Conservation (phyloP, 192 early-diverging fungal species). For the Coemansia sp. region DNA sequence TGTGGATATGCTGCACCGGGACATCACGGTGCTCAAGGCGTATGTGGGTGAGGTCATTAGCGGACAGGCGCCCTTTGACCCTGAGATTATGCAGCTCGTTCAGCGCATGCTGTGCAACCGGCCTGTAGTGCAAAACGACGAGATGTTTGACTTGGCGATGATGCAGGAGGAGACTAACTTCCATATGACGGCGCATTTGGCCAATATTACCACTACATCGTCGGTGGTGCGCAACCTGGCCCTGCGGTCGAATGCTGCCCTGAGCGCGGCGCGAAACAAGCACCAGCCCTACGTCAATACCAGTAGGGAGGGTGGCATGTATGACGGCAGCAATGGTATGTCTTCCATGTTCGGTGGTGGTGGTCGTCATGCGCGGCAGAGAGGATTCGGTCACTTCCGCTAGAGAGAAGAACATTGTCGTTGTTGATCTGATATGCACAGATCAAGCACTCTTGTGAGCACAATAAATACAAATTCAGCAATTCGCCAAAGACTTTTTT, state of each 20-base stretch:
- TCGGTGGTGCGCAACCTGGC: conserved; percentile 40
- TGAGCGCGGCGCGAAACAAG: conserved; percentile 31
- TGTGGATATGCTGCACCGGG: conserved; percentile 48
- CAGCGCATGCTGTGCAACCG: conserved; percentile 52
- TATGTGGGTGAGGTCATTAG: conserved; percentile 50
- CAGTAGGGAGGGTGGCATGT: conserved; percentile 38
- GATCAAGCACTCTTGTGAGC: conserved; percentile 4
- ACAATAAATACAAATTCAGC: background rate
- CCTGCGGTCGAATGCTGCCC: conserved; percentile 38
- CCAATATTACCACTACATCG: conserved; percentile 28
- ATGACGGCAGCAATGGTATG: conserved; percentile 23
- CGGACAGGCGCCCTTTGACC: conserved; percentile 42
- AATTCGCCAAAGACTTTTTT: background rate
- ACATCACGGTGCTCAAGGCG: conserved; percentile 39
- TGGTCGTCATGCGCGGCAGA: conserved; percentile 21
- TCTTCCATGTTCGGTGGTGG: conserved; percentile 28
- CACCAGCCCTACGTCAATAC: conserved; percentile 35
- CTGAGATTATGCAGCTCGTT: conserved; percentile 51
- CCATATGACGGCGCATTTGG: conserved; percentile 40
- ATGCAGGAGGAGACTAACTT: conserved; percentile 54
- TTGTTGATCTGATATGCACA: background rate
- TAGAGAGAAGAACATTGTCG: background rate
- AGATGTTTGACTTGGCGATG: conserved; percentile 46
- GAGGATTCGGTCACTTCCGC: conserved; percentile 39
- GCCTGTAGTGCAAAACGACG: conserved; percentile 44